A percentile compares a stretch with the other conserved stretches of the same genome.
phyloP scores from a whole-genome alignment of 2,329 filamentous ascomycete species.

The Sphaerulina musiva region DNA sequence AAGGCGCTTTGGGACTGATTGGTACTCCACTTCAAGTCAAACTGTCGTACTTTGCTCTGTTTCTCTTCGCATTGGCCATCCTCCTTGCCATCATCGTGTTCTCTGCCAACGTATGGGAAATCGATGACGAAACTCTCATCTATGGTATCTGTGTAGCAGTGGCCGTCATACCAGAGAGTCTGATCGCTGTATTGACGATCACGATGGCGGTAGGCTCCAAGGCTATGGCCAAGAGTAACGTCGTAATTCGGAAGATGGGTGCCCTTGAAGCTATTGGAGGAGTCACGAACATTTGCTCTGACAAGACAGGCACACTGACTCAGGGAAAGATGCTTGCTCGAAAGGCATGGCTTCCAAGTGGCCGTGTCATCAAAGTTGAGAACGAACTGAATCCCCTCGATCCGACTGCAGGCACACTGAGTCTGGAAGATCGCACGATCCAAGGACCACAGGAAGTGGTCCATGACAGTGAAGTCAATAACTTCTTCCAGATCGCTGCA shows the following conservation, averaged over 20 bases:
- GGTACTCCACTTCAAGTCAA: conserved; percentile 80
- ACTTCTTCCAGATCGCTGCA: conserved; percentile 54
- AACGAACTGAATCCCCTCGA: conserved; percentile 52
- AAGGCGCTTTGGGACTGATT: conserved; percentile 36
- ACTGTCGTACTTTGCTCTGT: conserved; percentile 74
- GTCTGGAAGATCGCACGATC: conserved; percentile 11
- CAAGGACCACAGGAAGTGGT: conserved; percentile 35
- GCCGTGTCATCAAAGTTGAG: conserved; percentile 54
- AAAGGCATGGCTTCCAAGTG: conserved; percentile 53
- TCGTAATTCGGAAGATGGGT: conserved; percentile 58
- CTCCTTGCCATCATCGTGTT: conserved; percentile 63
- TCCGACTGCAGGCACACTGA: conserved; percentile 36
- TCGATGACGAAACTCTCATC: conserved; percentile 41
- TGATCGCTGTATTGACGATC: conserved; percentile 62
- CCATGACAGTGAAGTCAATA: conserved; percentile 42
- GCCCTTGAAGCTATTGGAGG: conserved; percentile 59
- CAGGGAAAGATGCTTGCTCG: conserved; percentile 56
- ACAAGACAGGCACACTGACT: conserved; percentile 58
- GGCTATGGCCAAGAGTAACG: conserved; percentile 57
- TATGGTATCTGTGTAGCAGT: conserved; percentile 45
- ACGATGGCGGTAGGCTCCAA: conserved; percentile 59
- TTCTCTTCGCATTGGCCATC: conserved; percentile 69
- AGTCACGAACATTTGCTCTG: conserved; percentile 61
- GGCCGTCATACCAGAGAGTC: conserved; percentile 45
- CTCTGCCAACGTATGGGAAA: conserved; percentile 49